Evolutionary conservation across 805 yeast species (phyloP).

Genomic region (Ogataea chonburiensis): DNA sequence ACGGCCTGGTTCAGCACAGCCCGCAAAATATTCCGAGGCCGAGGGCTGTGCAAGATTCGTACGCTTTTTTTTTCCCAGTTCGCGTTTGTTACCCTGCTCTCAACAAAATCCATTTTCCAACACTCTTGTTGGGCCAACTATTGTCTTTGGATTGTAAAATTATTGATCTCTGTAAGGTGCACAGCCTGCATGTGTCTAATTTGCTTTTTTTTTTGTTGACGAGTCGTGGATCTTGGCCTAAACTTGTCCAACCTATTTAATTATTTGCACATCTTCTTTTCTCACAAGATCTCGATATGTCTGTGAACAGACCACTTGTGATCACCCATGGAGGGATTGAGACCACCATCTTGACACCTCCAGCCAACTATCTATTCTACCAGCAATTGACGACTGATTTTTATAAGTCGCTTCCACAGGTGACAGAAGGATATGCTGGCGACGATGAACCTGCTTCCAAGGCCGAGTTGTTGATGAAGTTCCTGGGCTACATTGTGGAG

Average conservation of each 20-base stretch:
- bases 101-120: conserved; percentile 13
- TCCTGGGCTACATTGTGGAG: conserved; percentile 65
- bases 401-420: conserved; percentile 68
- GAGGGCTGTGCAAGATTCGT: not conserved
- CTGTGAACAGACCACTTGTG: conserved; percentile 68
- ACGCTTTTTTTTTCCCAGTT: too few species aligned
- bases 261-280: conserved; percentile 5
- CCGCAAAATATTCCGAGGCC: not conserved
- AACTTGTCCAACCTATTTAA: conserved; percentile 6
- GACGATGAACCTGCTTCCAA: conserved; percentile 88
- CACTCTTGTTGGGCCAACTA: conserved; percentile 13
- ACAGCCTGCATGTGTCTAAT: conserved; percentile 8
- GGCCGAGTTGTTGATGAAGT: conserved; percentile 79
- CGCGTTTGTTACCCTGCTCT: conserved; percentile 16
- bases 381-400: conserved; percentile 89
- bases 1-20: not conserved
- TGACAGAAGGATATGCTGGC: conserved; percentile 80
- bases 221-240: conserved; percentile 9
- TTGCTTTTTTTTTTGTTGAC: conserved; percentile 15
- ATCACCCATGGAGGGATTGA: conserved; percentile 85
- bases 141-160: conserved; percentile 7
- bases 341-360: conserved; percentile 84
- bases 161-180: conserved; percentile 3
- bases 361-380: conserved; percentile 72
- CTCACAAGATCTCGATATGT: conserved; percentile 16